phyloP scores from a whole-genome alignment of 2,329 filamentous ascomycete genomes.

The Colletotrichum euphorbiae region DNA sequence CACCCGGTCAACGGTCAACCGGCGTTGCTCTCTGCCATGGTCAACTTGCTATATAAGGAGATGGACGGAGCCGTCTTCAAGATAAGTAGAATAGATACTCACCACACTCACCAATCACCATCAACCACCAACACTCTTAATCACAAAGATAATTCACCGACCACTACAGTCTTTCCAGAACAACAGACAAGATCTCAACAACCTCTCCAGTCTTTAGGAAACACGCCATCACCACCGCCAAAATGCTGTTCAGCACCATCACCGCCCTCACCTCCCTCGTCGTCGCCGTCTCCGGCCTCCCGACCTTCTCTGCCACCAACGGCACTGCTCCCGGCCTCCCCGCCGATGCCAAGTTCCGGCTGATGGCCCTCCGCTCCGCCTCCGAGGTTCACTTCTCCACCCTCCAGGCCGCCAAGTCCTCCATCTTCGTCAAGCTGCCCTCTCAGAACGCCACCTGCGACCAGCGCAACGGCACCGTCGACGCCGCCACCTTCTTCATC shows the following conservation, averaged over 20 bases:
- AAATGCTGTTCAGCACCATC: conserved; percentile 40
- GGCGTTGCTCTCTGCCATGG: not conserved
- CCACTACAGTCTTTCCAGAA: conserved; percentile 28
- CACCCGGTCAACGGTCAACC: conserved; percentile 13
- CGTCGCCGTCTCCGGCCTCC: conserved; percentile 43
- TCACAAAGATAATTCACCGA: conserved; percentile 23
- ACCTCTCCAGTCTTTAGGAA: not conserved
- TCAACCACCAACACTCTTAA: not conserved
- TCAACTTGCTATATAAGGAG: conserved; percentile 13
- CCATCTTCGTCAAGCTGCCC: conserved; percentile 57
- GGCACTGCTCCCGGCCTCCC: conserved; percentile 40
- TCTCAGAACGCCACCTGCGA: conserved; percentile 63
- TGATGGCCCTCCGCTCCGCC: conserved; percentile 63
- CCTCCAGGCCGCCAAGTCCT: conserved; percentile 58
- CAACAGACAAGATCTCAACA: too few species aligned
- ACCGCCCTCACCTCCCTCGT: conserved; percentile 45
- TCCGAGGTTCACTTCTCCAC: conserved; percentile 59
- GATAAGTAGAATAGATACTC: not conserved
- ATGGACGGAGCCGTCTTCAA: not conserved
- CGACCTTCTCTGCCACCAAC: conserved; percentile 31
- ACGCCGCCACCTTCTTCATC: conserved; percentile 62
- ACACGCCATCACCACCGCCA: conserved; percentile 6
- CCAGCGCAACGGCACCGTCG: conserved; percentile 49
- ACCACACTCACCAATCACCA: not conserved
- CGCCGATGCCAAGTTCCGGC: conserved; percentile 54